Percentiles rank a stretch among this genome's conserved stretches.
These are phyloP conservation scores for Naematelia aurantialba DNA, from an alignment of 768 basidiomycete species.

Conservation along the genomic window DNA sequence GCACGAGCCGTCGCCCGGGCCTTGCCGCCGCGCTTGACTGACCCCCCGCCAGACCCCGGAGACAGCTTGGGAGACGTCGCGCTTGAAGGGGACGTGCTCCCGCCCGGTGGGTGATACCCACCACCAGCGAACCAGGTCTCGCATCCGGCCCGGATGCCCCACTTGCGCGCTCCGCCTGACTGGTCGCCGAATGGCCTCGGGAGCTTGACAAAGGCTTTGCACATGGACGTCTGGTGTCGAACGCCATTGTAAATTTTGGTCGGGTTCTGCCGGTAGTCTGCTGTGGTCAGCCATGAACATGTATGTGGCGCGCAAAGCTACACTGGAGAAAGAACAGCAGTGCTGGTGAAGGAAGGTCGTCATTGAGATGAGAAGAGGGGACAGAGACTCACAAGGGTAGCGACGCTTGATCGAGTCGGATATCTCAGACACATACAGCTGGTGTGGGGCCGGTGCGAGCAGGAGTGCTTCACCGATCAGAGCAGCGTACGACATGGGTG, in stretches of 20 bases:
- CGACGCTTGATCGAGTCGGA: constrained; percentile 44
- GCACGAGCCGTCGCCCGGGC: constrained; percentile 36
- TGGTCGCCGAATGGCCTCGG: constrained; percentile 48
- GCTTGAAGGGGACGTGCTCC: constrained; percentile 5
- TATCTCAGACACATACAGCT: constrained; percentile 46
- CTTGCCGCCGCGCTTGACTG: constrained; percentile 25
- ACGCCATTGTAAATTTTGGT: constrained; percentile 50
- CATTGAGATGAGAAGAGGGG: background rate
- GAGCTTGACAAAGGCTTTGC: constrained; percentile 48
- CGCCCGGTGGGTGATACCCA: constrained; percentile 36
- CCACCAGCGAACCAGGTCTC: constrained; percentile 44
- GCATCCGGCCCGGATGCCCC: constrained; percentile 48
- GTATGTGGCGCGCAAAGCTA: too few species aligned
- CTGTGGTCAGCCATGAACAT: constrained; percentile 4
- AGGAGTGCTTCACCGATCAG: constrained; percentile 48
- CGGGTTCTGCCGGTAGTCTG: constrained; percentile 48
- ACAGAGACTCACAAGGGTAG: constrained; percentile 39
- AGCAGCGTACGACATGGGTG: constrained; percentile 44
- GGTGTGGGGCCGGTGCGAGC: constrained; percentile 39
- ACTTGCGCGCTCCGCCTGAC: constrained; percentile 45
- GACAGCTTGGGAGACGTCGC: constrained; percentile 2
- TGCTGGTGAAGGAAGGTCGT: background rate
- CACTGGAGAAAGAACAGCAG: constrained; percentile 4
- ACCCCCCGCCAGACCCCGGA: background rate
- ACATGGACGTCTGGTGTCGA: constrained; percentile 47